These are phyloP conservation scores for Nannochloropsis gaditana DNA, from an alignment of 108 stramenopile species.

Conservation along the genomic window DNA sequence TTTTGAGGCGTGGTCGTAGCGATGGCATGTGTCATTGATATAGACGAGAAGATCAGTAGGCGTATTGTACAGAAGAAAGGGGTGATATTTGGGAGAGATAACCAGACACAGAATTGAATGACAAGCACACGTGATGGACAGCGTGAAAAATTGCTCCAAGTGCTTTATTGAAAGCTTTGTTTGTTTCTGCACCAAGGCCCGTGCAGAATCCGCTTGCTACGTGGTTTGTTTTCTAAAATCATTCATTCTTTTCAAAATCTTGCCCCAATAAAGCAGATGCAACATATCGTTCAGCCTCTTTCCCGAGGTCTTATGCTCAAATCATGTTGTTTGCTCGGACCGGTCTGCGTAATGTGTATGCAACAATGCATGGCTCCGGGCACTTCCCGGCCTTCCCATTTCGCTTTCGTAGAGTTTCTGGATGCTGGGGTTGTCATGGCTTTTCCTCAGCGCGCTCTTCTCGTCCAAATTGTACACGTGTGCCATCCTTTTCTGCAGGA, in stretches of 20 bases:
- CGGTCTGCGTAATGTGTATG: not conserved
- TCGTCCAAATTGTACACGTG: not conserved
- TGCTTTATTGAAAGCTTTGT: too few species aligned
- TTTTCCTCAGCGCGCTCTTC: not conserved
- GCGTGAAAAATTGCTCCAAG: too few species aligned
- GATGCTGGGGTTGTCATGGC: slow-evolving; percentile 12
- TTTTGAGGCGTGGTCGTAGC: not conserved
- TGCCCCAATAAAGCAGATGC: too few species aligned
- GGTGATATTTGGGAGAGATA: too few species aligned
- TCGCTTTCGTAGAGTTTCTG: not conserved
- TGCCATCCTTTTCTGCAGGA: slow-evolving; percentile 1
- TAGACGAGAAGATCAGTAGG: not conserved
- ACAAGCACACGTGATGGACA: too few species aligned
- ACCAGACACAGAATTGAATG: too few species aligned
- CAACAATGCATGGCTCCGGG: not conserved
- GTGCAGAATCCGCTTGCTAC: too few species aligned
- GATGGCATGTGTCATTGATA: not conserved
- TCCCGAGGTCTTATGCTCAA: not conserved
- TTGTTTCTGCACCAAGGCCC: too few species aligned
- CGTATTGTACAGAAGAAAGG: not conserved
- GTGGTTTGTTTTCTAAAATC: too few species aligned
- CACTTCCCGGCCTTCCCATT: not conserved
- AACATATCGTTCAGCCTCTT: too few species aligned
- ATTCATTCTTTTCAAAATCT: too few species aligned
- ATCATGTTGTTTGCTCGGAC: not conserved